Percentiles rank a stretch among this genome's conserved stretches.
These are phyloP conservation scores for Malassezia sympodialis DNA, from an alignment of 1,284 basidiomycete species.

Conservation along the genomic window DNA sequence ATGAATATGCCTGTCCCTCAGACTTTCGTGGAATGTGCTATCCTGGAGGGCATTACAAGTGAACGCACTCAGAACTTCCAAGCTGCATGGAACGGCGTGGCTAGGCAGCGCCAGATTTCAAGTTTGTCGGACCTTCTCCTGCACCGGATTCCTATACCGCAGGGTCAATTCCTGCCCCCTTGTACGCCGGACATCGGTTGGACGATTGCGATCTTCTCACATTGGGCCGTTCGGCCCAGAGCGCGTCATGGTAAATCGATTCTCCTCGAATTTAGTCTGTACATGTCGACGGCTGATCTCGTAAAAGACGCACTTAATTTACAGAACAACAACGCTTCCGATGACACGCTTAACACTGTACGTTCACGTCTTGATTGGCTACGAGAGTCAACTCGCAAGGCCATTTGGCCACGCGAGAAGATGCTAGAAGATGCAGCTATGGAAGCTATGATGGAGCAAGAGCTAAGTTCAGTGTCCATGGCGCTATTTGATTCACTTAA, in stretches of 20 bases:
- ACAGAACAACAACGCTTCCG: conserved; percentile 11
- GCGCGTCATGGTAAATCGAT: conserved; percentile 19
- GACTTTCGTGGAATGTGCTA: conserved; percentile 40
- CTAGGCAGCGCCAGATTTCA: background rate
- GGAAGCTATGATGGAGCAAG: background rate
- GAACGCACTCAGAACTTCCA: conserved; percentile 32
- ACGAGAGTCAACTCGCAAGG: background rate
- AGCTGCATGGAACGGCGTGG: conserved; percentile 40
- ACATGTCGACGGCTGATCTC: conserved; percentile 31
- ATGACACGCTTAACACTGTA: background rate
- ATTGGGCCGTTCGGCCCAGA: conserved; percentile 18
- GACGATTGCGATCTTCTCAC: conserved; percentile 36
- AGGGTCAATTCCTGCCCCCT: conserved; percentile 8
- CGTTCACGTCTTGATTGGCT: conserved; percentile 9
- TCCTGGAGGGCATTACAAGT: conserved; percentile 32
- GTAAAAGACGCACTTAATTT: conserved; percentile 29
- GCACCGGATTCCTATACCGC: background rate
- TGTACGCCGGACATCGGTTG: conserved; percentile 41
- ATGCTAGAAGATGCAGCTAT: conserved; percentile 11
- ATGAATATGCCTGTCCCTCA: conserved; percentile 7
- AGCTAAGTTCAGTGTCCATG: background rate
- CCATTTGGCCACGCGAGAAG: background rate
- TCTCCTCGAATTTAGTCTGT: conserved; percentile 36
- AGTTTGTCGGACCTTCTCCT: conserved; percentile 17
- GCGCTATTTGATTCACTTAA: background rate